Evolutionary conservation across 2,329 filamentous ascomycete genomes (phyloP).

Genomic region (Ceratocystis colombiana): DNA sequence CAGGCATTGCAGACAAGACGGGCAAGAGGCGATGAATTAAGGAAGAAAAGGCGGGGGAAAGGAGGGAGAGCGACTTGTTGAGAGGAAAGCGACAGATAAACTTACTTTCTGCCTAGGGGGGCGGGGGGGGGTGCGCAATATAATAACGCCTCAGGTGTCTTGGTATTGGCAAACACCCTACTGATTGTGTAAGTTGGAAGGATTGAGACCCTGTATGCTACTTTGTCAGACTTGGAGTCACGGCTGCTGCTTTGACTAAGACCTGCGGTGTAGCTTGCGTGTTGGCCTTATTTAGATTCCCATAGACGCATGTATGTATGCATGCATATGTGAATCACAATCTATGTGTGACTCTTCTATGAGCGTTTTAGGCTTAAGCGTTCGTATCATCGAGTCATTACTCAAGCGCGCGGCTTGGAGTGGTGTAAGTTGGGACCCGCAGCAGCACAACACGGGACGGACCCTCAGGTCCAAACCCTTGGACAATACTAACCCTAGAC

Average conservation of each 20-base stretch:
- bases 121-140: background rate
- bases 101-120: background rate
- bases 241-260: background rate
- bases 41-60: background rate
- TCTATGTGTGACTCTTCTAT: background rate
- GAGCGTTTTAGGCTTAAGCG: background rate
- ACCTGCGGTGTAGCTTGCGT: background rate
- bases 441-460: background rate
- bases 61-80: background rate
- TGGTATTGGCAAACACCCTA: background rate
- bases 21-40: background rate
- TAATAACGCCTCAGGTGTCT: background rate
- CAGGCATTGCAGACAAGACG: background rate
- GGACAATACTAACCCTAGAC: background rate
- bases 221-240: background rate
- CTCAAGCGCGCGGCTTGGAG: background rate
- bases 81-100: background rate
- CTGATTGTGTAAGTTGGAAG: slow-evolving; percentile 6
- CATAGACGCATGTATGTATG: background rate
- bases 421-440: slow-evolving; percentile 3
- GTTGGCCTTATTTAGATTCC: background rate
- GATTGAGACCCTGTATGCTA: slow-evolving; percentile 1
- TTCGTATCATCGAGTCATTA: background rate
- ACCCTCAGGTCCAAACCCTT: background rate
- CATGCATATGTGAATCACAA: background rate